A percentile compares a stretch with the other conserved stretches of the same genome.
Evolutionary conservation across 2,329 filamentous ascomycete species (phyloP).

Genomic region (Fusarium sp.): DNA sequence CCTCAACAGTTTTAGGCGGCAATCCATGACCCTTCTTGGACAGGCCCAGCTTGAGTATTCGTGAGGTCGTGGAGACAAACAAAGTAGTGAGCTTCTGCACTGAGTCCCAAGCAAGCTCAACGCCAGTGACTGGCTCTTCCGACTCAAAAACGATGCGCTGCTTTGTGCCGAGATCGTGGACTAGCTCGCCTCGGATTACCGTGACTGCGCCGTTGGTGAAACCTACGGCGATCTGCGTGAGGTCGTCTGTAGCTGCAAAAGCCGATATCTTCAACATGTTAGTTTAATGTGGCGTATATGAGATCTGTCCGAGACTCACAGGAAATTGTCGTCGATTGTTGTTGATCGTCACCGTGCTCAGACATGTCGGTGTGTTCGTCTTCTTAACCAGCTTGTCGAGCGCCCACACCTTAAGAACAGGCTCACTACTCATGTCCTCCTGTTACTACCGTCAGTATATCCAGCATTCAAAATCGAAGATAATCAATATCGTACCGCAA

Average conservation of each 20-base stretch:
- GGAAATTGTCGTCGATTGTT: constrained; percentile 95
- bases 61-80: constrained; percentile 91
- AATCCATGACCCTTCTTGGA: constrained; percentile 91
- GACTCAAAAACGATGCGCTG: constrained; percentile 97
- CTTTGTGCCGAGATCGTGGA: constrained; percentile 94
- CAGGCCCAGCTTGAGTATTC: constrained; percentile 88
- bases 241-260: constrained; percentile 87
- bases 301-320: constrained; percentile 61
- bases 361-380: constrained; percentile 88
- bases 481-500: constrained; percentile 65
- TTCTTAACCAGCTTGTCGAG: constrained; percentile 95
- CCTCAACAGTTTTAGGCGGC: constrained; percentile 89
- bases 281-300: neutral
- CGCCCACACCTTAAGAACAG: constrained; percentile 96
- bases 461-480: neutral
- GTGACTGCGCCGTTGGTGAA: constrained; percentile 97
- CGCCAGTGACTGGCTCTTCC: constrained; percentile 94
- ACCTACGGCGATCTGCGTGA: constrained; percentile 93
- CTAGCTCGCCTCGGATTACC: constrained; percentile 91
- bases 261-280: constrained; percentile 77
- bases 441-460: constrained; percentile 52
- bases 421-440: constrained; percentile 90
- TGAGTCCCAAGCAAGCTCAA: constrained; percentile 77
- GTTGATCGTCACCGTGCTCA: constrained; percentile 87
- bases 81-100: constrained; percentile 76